These are phyloP conservation scores for Xanthoceras sorbifolium DNA, from an alignment of 345 rosid species.

Conservation along the genomic window DNA sequence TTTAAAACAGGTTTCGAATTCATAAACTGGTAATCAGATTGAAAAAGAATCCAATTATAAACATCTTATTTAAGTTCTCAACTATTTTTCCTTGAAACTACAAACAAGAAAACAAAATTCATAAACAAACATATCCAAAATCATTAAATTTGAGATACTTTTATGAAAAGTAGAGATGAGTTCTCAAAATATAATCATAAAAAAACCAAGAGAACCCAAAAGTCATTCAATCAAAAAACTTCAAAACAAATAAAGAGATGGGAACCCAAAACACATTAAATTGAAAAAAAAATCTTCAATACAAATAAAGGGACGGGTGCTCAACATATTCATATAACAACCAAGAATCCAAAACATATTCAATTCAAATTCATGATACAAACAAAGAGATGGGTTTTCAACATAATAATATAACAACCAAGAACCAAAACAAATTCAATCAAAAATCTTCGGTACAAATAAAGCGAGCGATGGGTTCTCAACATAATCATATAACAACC, in stretches of 20 bases:
- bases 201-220: not conserved
- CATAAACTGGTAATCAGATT: not conserved
- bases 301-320: too few relatives aligned
- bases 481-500: not conserved
- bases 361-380: not conserved
- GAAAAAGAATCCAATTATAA: not conserved
- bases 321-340: not conserved
- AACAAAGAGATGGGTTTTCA: not conserved
- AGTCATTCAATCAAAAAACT: not conserved
- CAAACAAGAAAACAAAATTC: not conserved
- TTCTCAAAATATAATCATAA: not conserved
- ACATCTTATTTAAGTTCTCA: too few relatives aligned
- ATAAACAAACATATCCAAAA: not conserved
- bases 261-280: too few relatives aligned
- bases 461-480: too few relatives aligned
- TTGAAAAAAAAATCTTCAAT: too few relatives aligned
- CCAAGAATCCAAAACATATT: not conserved
- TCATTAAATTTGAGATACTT: not conserved
- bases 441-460: too few relatives aligned
- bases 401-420: not conserved
- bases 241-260: not conserved
- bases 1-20: not conserved
- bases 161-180: not conserved
- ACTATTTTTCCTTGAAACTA: not conserved
- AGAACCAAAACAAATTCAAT: too few relatives aligned